Evolutionary conservation across 1,139 yeast species (phyloP).

Genomic region (Yamadazyma sp.): DNA sequence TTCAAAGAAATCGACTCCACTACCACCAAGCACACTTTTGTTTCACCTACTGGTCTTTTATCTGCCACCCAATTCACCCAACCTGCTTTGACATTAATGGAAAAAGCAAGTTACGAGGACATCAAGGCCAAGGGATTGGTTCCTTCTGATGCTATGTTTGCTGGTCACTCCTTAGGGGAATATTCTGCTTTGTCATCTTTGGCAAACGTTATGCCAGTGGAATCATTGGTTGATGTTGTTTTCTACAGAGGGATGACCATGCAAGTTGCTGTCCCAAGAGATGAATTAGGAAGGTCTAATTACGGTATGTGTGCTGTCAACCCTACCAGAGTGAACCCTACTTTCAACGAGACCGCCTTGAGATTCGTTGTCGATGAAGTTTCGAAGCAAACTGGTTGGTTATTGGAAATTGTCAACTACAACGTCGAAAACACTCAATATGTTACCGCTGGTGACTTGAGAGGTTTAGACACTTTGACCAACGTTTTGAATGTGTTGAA

Average conservation of each 20-base stretch:
- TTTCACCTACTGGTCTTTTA: slow-evolving; percentile 90
- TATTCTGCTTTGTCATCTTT: slow-evolving; percentile 95
- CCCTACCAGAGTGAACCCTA: slow-evolving; percentile 87
- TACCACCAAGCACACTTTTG: slow-evolving; percentile 84
- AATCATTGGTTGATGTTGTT: slow-evolving; percentile 94
- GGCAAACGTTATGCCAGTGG: slow-evolving; percentile 99
- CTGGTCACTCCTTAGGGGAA: slow-evolving; percentile 99
- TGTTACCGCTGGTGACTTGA: slow-evolving; percentile 97
- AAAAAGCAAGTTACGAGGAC: slow-evolving; percentile 98
- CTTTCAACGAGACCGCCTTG: slow-evolving; percentile 90
- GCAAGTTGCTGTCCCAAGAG: slow-evolving; percentile 99
- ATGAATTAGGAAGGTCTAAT: slow-evolving; percentile 89
- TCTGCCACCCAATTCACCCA: slow-evolving; percentile 99
- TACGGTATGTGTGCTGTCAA: slow-evolving; percentile 99
- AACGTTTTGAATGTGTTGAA: slow-evolving; percentile 92
- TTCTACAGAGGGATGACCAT: slow-evolving; percentile 99
- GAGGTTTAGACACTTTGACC: slow-evolving; percentile 90
- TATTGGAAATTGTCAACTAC: slow-evolving; percentile 95
- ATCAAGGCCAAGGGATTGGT: slow-evolving; percentile 94
- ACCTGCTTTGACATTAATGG: slow-evolving; percentile 99
- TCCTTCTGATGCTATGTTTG: slow-evolving; percentile 91
- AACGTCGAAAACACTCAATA: slow-evolving; percentile 98
- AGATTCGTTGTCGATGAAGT: slow-evolving; percentile 93
- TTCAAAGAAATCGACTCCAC: slow-evolving; percentile 85
- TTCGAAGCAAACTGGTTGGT: slow-evolving; percentile 81